Base-by-base conservation (phyloP, 2,329 filamentous ascomycete species). In the Penicillium sp. region DNA sequence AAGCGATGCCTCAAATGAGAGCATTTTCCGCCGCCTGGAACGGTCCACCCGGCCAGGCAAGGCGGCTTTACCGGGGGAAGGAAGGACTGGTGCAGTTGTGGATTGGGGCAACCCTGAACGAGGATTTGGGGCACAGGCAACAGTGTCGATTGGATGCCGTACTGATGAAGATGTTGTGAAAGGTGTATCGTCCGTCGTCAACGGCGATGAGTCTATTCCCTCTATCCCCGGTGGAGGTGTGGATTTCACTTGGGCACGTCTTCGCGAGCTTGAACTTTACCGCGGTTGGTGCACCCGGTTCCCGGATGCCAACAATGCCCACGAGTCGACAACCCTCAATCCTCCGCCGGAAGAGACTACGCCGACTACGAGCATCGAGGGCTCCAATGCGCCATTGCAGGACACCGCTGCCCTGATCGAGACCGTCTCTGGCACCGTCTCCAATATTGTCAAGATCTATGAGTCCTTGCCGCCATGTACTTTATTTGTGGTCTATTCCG, bases 71-170 rank as follows among this genome's bases (percentile, higher is more conserved):
- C 17, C 48, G 4, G 54, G 42, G 8, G 51, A 57, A 27, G 58
- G 57, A 37, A 57, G 62, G 20, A 68, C 66, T 0, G 70, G 69
- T 2, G 80, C 80, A 10, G 73, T 93, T 20, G 75, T 96, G 14
- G 92, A 98, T 65, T 95, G 90, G 84, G 90, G 89, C 34, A 83
- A 88, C 43, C 84, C 85, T 10, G 75, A 74, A 46, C 71, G 75
- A 36, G 77, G 76, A 4, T 75, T 77, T 41, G 78, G 77, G 11
- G 65, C 69, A 12, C 70, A 74, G 37, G 79, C 77, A 2, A 69
- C 69, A 14, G 67, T 75, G 22, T 67, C 71, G 6, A 71, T 82
- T 39, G 74, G 72, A 14, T 81, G 77, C 51, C 64, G 65, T 23
- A 70, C 67, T 40, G 80, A 84, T 43, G 66, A 69, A 1, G 73